Base-by-base conservation (phyloP, 306 rosid genomes). In the Ormosia semicastrata region DNA sequence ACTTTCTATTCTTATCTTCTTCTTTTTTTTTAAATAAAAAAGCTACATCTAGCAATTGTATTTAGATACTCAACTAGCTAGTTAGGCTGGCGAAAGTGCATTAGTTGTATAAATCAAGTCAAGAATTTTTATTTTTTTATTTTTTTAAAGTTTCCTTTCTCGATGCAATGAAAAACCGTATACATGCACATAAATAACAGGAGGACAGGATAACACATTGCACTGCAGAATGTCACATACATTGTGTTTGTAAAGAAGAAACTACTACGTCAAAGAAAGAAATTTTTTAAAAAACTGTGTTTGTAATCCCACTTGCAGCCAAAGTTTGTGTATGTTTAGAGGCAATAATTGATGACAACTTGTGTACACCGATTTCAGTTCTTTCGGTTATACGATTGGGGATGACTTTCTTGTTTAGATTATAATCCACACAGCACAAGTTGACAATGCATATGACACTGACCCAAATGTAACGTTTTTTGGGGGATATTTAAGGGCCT, bases 341-440 rank as follows among this genome's bases (percentile, higher is more conserved):
- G 46, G 30, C 63, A 72, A 83, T 83, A 81, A 85, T 90, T 84
- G 87, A 81, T 59, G 86, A 73, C 90, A 80, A 81, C 86, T 76
- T 81, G 67, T 75, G 60, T 70, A 41, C 83, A 77, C 75, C 76
- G 81, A 77, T 74, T 75, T 73, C 65, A 68, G 18, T 43, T 76
- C 82, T 84, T 77, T 78, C 76, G 72, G 77, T 81, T 83, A 40
- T 56, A 13, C 34, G 73, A 79, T 65, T 50, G 71, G 75, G 68
- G 71, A 87, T 77, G 84, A 47, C 73, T 73, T 76, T 79, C 24
- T 17, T 67, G 53, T 80, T 74, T 84, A 7, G 18, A 63, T 52
- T 76, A 8, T 71, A 36, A 74, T 75, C 81, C 84, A 67, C 43
- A 40, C 12, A 50, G 41, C 77, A 64, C 11, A 65, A 82, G 59